Percentiles rank a stretch among this genome's conserved stretches.
Evolutionary conservation across 768 basidiomycete species (phyloP).

Genomic region (Coprinellus aureogranulatus): DNA sequence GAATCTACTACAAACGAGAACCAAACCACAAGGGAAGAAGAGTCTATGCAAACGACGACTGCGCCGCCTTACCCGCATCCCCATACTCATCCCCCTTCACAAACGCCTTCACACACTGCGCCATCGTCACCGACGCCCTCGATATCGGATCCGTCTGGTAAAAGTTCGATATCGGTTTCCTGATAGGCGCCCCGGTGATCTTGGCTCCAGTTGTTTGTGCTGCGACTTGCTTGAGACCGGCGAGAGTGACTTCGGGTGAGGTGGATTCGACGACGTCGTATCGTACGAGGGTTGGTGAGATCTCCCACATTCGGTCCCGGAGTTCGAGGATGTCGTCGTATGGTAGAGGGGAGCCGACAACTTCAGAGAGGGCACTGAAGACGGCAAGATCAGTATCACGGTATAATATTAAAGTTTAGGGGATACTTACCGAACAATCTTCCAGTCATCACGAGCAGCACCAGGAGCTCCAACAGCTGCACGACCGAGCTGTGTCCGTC

Average conservation of each 20-base stretch:
- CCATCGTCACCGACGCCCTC: constrained; percentile 96
- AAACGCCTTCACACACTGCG: constrained; percentile 86
- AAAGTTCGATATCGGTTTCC: constrained; percentile 86
- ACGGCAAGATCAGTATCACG: not conserved
- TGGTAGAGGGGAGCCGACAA: constrained; percentile 74
- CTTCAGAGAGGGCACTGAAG: constrained; percentile 81
- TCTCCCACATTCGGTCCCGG: constrained; percentile 94
- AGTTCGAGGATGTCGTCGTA: constrained; percentile 85
- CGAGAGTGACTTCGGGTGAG: constrained; percentile 66
- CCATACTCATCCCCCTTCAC: constrained; percentile 70
- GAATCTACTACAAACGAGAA: not conserved
- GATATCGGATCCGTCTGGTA: constrained; percentile 97
- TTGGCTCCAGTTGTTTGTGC: constrained; percentile 51
- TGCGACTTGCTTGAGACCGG: constrained; percentile 63
- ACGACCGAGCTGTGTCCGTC: constrained; percentile 84
- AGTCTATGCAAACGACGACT: constrained; percentile 42
- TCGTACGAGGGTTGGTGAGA: constrained; percentile 84
- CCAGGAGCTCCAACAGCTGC: constrained; percentile 95
- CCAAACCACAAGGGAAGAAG: not conserved
- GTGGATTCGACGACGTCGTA: constrained; percentile 81
- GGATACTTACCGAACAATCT: constrained; percentile 74
- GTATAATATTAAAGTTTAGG: too few species aligned
- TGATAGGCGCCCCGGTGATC: constrained; percentile 58
- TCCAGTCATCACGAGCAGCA: constrained; percentile 95
- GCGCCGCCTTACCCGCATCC: constrained; percentile 44